A percentile compares a stretch with the other conserved stretches of the same genome.
These are phyloP conservation scores for Uronychia setigera DNA, from an alignment of 73 alveolate genomes.

Conservation along the genomic window DNA sequence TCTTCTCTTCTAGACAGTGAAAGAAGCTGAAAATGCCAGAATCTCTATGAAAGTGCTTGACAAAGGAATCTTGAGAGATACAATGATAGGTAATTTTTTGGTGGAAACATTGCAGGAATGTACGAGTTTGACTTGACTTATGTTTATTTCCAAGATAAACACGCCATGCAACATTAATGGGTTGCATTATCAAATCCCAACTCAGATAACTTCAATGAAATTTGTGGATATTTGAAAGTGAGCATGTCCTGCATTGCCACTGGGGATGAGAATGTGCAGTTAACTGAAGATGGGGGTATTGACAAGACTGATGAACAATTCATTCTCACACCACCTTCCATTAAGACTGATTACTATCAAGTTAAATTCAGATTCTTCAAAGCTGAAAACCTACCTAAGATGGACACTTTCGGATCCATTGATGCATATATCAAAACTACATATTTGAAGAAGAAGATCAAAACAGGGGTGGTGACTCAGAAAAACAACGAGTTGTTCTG, in stretches of 20 bases:
- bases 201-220: conserved; percentile 78
- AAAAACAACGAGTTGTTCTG: conserved; percentile 52
- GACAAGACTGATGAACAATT: conserved; percentile 23
- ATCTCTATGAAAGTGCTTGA: conserved; percentile 67
- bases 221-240: conserved; percentile 87
- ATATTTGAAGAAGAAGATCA: conserved; percentile 50
- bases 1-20: too few relatives aligned
- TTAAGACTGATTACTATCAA: conserved; percentile 76
- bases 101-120: not conserved
- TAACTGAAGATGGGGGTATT: conserved; percentile 54
- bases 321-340: conserved; percentile 80
- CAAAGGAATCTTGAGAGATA: conserved; percentile 75
- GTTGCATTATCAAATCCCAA: conserved; percentile 92
- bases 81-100: conserved; percentile 75
- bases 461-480: conserved; percentile 53
- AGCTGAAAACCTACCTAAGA: conserved; percentile 86
- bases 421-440: conserved; percentile 73
- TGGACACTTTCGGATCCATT: conserved; percentile 70
- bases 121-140: conserved; percentile 92
- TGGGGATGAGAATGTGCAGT: conserved; percentile 75
- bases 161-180: conserved; percentile 88
- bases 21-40: conserved; percentile 58
- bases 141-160: conserved; percentile 79
- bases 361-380: conserved; percentile 66
- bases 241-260: conserved; percentile 75